Conservation (phyloP, 306 rosid species). For the Betula pendula region DNA sequence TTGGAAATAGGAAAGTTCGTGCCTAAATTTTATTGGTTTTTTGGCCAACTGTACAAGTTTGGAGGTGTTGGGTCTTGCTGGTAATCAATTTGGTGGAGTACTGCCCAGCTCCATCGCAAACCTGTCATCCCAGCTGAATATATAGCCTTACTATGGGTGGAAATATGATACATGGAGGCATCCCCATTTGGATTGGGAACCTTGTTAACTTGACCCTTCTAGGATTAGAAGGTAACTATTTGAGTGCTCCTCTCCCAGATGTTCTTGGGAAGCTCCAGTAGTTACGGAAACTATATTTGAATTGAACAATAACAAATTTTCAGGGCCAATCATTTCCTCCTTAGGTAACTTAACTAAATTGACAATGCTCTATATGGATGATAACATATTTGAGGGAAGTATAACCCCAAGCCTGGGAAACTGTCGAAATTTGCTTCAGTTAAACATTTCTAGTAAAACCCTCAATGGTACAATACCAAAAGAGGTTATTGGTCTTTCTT, state of each 20-base stretch:
- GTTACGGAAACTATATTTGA: too few relatives aligned
- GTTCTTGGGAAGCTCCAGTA: too few relatives aligned
- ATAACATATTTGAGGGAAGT: slow-evolving; percentile 30
- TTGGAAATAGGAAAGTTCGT: slow-evolving; percentile 30
- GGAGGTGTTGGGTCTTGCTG: slow-evolving; percentile 12
- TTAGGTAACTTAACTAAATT: slow-evolving; percentile 36
- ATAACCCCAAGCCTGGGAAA: slow-evolving; percentile 38
- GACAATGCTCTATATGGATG: slow-evolving; percentile 10
- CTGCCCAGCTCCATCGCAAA: too few relatives aligned
- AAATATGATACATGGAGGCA: too few relatives aligned
- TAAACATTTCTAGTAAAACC: slow-evolving; percentile 25
- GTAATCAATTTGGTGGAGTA: slow-evolving; percentile 39
- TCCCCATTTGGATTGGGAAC: too few relatives aligned
- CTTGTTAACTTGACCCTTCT: too few relatives aligned
- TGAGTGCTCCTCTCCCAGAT: too few relatives aligned
- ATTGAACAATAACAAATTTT: background rate
- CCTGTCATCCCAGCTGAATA: slow-evolving; percentile 30
- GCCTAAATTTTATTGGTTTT: slow-evolving; percentile 35
- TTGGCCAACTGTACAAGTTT: slow-evolving; percentile 37
- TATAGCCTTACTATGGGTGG: background rate
- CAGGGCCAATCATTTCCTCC: slow-evolving; percentile 30
- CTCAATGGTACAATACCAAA: slow-evolving; percentile 39
- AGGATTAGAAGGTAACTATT: too few relatives aligned
- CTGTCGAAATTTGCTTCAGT: slow-evolving; percentile 18
- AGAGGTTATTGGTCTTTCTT: background rate